These are phyloP conservation scores for Arthrinium phaeospermum DNA, from an alignment of 2,329 filamentous ascomycete genomes.

Conservation along the genomic window DNA sequence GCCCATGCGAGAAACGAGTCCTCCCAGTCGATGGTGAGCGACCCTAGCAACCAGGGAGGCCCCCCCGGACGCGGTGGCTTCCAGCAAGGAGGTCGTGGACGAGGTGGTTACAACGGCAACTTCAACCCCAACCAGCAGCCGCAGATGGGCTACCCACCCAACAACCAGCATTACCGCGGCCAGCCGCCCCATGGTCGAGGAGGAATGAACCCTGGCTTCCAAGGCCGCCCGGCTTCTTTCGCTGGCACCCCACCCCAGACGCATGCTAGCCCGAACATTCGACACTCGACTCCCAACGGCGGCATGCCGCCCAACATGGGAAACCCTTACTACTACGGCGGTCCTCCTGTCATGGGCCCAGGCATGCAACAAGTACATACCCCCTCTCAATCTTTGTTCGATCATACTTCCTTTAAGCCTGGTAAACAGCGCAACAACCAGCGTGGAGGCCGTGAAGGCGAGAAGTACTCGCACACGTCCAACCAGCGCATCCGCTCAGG, in stretches of 20 bases:
- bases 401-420: conserved; percentile 46
- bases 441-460: conserved; percentile 49
- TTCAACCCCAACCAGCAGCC: conserved; percentile 47
- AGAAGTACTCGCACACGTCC: conserved; percentile 49
- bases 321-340: conserved; percentile 65
- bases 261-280: conserved; percentile 50
- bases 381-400: conserved; percentile 47
- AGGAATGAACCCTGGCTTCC: conserved; percentile 51
- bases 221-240: conserved; percentile 47
- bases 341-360: conserved; percentile 63
- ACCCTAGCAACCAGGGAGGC: conserved; percentile 68
- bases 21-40: conserved; percentile 79
- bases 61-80: conserved; percentile 61
- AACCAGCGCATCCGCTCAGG: conserved; percentile 40
- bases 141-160: conserved; percentile 51
- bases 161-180: conserved; percentile 44
- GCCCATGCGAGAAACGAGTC: conserved; percentile 34
- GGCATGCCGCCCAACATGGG: conserved; percentile 61
- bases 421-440: conserved; percentile 48
- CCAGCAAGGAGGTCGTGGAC: conserved; percentile 55
- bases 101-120: conserved; percentile 50
- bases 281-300: conserved; percentile 62
- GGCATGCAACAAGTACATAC: conserved; percentile 65
- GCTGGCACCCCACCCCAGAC: conserved; percentile 52
- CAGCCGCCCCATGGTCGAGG: conserved; percentile 56